Evolutionary conservation across 2,329 filamentous ascomycete genomes (phyloP), one percentile per base, ranked within the genome.

Genomic region (Ascochyta koolunga): DNA sequence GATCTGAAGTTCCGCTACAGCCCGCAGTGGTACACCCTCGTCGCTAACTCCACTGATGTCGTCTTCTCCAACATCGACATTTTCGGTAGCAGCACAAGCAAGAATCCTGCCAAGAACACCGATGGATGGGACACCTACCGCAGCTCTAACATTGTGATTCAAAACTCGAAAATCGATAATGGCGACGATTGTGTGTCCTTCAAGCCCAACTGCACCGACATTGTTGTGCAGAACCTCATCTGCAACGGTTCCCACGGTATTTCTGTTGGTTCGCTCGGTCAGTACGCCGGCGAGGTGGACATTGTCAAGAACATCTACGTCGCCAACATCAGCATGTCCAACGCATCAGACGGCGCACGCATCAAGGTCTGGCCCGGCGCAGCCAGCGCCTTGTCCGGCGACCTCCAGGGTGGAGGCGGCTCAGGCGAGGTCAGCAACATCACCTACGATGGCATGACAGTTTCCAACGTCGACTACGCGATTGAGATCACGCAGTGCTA

Each of bases 231-330:
- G 68, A 86, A 86, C 57, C 75, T 90, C 4, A 75, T 78, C 54
- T 90, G 88, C 74, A 87, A 87, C 64, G 86, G 87, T 29, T 89
- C 85, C 3, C 88, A 90, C 65, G 88, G 88, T 33, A 89, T 90
- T 60, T 86, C 83, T 9, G 86, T 90, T n/a, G 88, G 88, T 7
- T 89, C 85, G 0, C 76, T 90, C 0, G 88, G 88, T 19, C 87
- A 90, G 71, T 90, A 90, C 66, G 65, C 76, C 15, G 81, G 79
- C 19, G 81, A 86, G 58, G 82, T 82, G 15, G 88, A 90, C 58
- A 86, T 89, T 39, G 86, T 90, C 2, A 80, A 89, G 71, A 85
- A 90, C 61, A 68, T 90, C n/a, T 84, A 86, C 62, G 65, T 75
- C 37, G 67, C 71, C 60, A 73, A 75, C 56, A 60, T 74, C 56